Evolutionary conservation across 2,329 filamentous ascomycete genomes (phyloP).

Genomic region (Exophiala sp.): DNA sequence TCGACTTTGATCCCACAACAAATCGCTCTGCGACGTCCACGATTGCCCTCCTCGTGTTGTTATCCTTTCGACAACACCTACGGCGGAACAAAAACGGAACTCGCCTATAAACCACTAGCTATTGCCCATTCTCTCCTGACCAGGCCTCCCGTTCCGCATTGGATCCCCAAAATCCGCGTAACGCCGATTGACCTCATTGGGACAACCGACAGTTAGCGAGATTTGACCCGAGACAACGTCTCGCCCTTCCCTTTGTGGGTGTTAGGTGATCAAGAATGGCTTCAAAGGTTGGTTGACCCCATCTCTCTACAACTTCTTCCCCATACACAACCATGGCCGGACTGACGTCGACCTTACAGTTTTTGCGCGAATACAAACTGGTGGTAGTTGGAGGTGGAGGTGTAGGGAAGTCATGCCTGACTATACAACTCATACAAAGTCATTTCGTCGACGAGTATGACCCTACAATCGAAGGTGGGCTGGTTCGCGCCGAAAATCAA

Average conservation of each 20-base stretch:
- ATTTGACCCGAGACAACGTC: slow-evolving; percentile 3
- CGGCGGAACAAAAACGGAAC: not conserved
- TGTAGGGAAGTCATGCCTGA: slow-evolving; percentile 98
- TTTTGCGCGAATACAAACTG: slow-evolving; percentile 88
- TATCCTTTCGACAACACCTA: not conserved
- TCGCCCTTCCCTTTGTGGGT: not conserved
- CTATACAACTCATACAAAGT: slow-evolving; percentile 90
- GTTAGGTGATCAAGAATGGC: slow-evolving; percentile 31
- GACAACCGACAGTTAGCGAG: slow-evolving; percentile 19
- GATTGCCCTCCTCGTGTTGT: not conserved
- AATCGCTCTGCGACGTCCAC: too few species aligned
- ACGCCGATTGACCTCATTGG: slow-evolving; percentile 9
- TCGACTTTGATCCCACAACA: too few species aligned
- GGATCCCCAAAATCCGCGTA: slow-evolving; percentile 8
- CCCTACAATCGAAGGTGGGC: slow-evolving; percentile 88
- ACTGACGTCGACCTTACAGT: slow-evolving; percentile 52
- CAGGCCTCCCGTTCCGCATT: slow-evolving; percentile 13
- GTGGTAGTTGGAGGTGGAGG: slow-evolving; percentile 97
- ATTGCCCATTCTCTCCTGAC: slow-evolving; percentile 8
- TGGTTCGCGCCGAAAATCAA: slow-evolving; percentile 7
- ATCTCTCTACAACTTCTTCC: slow-evolving; percentile 1
- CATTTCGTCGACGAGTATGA: slow-evolving; percentile 99
- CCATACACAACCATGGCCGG: slow-evolving; percentile 12
- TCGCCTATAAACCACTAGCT: not conserved
- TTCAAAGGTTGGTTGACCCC: slow-evolving; percentile 38